Evolutionary conservation across 2,329 filamentous ascomycete species (phyloP).

Genomic region (Bertia moriformis): DNA sequence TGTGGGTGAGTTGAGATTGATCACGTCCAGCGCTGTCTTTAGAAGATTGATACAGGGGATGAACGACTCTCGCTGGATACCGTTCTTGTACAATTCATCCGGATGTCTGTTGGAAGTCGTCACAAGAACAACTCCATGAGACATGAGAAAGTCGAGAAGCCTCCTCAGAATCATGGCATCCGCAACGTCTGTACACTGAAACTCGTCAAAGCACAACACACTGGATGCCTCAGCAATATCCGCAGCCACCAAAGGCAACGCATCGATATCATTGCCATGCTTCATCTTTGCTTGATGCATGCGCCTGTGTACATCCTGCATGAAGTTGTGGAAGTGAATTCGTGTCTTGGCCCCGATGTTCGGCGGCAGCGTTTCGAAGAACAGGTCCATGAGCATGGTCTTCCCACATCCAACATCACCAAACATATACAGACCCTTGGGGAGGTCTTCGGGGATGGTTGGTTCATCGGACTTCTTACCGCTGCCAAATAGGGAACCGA

Average conservation of each 20-base stretch:
- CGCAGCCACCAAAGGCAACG: slow-evolving; percentile 82
- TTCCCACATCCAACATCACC: slow-evolving; percentile 95
- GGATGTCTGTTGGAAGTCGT: slow-evolving; percentile 96
- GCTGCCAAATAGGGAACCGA: slow-evolving; percentile 47
- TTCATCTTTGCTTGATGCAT: slow-evolving; percentile 81
- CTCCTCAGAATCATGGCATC: slow-evolving; percentile 80
- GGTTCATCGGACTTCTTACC: slow-evolving; percentile 22
- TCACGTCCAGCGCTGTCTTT: slow-evolving; percentile 68
- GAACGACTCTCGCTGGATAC: slow-evolving; percentile 89
- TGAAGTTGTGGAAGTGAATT: slow-evolving; percentile 99
- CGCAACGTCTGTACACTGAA: slow-evolving; percentile 94
- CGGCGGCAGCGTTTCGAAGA: slow-evolving; percentile 77
- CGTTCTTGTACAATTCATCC: slow-evolving; percentile 93
- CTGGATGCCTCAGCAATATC: slow-evolving; percentile 74
- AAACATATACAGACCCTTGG: slow-evolving; percentile 83
- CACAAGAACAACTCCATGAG: slow-evolving; percentile 87
- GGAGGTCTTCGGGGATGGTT: slow-evolving; percentile 57
- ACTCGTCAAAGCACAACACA: slow-evolving; percentile 95
- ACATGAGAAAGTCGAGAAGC: slow-evolving; percentile 80
- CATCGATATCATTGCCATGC: slow-evolving; percentile 79
- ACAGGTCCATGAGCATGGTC: slow-evolving; percentile 98
- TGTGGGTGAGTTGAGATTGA: slow-evolving; percentile 87
- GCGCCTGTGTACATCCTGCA: slow-evolving; percentile 90
- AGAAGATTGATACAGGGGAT: slow-evolving; percentile 88
- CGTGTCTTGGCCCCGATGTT: slow-evolving; percentile 72